Evolutionary conservation across 179 eudicot genomes (phyloP), one percentile per base, ranked within the genome.

Genomic region (Amaranthus tricolor): DNA sequence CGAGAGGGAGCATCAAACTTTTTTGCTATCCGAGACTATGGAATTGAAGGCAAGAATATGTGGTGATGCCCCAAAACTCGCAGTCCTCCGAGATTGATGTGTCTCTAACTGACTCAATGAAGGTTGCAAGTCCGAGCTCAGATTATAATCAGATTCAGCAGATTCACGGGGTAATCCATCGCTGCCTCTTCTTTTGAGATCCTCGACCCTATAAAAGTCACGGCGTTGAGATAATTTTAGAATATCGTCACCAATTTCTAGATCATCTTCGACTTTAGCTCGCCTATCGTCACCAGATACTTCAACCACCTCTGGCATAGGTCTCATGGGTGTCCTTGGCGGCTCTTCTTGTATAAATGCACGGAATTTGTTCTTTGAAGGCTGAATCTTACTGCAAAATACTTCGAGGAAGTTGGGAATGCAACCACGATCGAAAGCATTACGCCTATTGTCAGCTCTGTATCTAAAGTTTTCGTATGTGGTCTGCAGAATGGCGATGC

Each of bases 401-500:
- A 90, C 90, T 78, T 91, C 88, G 0, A 72, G 59, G 74, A 88
- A 90, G 66, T 91, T 91, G 74, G 75, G 75, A 49, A 78, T 16
- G 71, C 94, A 90, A 21, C 97, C 95, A 10, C 76, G 83, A 72
- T 90, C 80, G 62, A 84, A 85, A 48, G 87, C 84, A 71, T 85
- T 89, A 63, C 70, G 78, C 77, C 95, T 86, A 74, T 66, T 78
- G 77, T 90, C 89, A 51, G 88, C 86, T 80, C 95, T 86, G 74
- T 81, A 88, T 72, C 95, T 86, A 73, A 90, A 91, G 76, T 88
- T 90, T 81, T 92, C 97, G 48, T 92, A 92, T 21, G 97, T 92
- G 56, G 97, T 92, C 97, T 92, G 91, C 9, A 53, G 53, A 81
- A 53, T 90, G 90, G 13, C 31, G 50, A 81, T 14, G 9, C 65